phyloP scores from a whole-genome alignment of 2,329 filamentous ascomycete genomes.

The Aspergillus udagawae region DNA sequence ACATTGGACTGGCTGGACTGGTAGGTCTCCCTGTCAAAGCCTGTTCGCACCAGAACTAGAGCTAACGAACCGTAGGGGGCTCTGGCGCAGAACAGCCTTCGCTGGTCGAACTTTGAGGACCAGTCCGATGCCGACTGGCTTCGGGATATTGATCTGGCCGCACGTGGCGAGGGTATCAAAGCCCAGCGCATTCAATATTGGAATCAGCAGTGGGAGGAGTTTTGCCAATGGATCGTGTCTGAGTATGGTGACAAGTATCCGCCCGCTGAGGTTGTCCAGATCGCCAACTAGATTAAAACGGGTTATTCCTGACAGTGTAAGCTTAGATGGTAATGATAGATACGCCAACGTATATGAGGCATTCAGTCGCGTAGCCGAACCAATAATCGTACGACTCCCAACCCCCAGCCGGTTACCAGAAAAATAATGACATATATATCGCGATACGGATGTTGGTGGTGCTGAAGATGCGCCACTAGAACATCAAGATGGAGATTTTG shows the following conservation, averaged over 20 bases:
- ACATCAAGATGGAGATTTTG: not conserved
- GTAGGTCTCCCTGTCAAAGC: slow-evolving; percentile 45
- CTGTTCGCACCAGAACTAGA: not conserved
- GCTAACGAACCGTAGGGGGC: slow-evolving; percentile 26
- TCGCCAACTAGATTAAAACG: not conserved
- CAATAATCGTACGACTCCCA: not conserved
- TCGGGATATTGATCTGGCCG: slow-evolving; percentile 68
- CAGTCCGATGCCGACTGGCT: slow-evolving; percentile 65
- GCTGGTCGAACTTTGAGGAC: slow-evolving; percentile 83
- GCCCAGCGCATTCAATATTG: slow-evolving; percentile 70
- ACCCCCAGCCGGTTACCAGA: not conserved
- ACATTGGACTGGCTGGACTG: slow-evolving; percentile 79
- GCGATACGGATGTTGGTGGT: not conserved
- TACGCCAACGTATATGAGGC: no score
- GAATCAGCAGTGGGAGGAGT: slow-evolving; percentile 77
- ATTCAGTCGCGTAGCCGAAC: no score
- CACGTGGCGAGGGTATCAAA: slow-evolving; percentile 64
- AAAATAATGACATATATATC: not conserved
- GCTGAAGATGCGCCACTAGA: not conserved
- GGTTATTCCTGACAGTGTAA: no score
- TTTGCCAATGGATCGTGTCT: slow-evolving; percentile 77
- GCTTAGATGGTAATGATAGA: no score
- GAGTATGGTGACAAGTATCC: slow-evolving; percentile 6
- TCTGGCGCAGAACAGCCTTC: slow-evolving; percentile 82
- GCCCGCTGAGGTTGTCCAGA: not conserved